These are phyloP conservation scores for Gossypium turneri DNA, from an alignment of 345 rosid genomes.

Conservation along the genomic window DNA sequence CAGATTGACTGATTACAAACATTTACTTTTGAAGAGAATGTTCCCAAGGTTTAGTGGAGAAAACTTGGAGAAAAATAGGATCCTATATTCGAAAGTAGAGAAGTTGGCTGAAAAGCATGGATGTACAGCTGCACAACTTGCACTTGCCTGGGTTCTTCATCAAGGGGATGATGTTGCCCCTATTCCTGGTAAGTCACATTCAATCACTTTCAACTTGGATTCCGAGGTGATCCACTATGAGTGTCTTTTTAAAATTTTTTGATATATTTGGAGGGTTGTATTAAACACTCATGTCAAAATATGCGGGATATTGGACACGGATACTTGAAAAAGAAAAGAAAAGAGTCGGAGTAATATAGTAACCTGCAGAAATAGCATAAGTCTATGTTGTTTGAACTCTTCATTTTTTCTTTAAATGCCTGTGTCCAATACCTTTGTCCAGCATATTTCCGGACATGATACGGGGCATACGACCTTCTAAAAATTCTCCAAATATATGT, in stretches of 20 bases:
- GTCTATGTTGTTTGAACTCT: too few relatives aligned
- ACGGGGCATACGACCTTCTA: too few relatives aligned
- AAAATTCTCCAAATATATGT: too few relatives aligned
- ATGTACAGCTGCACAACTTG: slow-evolving; percentile 40
- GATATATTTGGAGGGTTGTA: too few relatives aligned
- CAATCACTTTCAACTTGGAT: neutral
- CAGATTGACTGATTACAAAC: neutral
- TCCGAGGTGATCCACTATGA: neutral
- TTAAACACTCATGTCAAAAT: too few relatives aligned
- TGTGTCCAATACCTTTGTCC: too few relatives aligned
- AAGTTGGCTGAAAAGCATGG: slow-evolving; percentile 28
- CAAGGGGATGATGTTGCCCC: slow-evolving; percentile 27
- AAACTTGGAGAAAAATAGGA: slow-evolving; percentile 30
- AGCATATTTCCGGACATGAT: too few relatives aligned
- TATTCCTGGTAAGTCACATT: neutral
- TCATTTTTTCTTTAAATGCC: too few relatives aligned
- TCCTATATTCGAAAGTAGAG: slow-evolving; percentile 25
- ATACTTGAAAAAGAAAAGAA: too few relatives aligned
- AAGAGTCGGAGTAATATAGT: neutral
- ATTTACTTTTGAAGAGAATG: neutral
- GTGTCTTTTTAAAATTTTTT: too few relatives aligned
- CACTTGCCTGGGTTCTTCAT: slow-evolving; percentile 43
- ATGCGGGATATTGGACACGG: too few relatives aligned
- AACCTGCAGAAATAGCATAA: neutral
- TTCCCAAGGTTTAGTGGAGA: slow-evolving; percentile 24